Evolutionary conservation across 257 asterid genomes (phyloP).

Genomic region (Gardenia jasminoides): DNA sequence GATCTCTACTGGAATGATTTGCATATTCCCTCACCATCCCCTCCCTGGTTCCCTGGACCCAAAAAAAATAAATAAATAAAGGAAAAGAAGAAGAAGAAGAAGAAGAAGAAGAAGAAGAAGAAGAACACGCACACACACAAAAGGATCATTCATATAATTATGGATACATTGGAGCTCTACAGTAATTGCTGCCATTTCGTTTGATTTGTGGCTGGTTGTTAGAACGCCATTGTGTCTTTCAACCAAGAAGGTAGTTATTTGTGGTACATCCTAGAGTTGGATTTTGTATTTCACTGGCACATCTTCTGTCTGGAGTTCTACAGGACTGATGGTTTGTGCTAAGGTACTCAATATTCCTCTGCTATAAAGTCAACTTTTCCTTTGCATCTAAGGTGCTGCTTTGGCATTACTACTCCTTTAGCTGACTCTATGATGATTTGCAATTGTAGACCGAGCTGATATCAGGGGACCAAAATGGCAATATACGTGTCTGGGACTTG

Average conservation of each 20-base stretch:
- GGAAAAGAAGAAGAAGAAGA: too few relatives aligned
- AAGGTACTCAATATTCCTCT: background rate
- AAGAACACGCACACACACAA: background rate
- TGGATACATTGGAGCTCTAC: background rate
- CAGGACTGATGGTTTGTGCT: background rate
- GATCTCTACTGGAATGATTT: background rate
- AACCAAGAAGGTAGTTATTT: background rate
- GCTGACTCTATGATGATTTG: conserved; percentile 5
- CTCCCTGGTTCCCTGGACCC: background rate
- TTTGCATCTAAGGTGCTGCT: background rate
- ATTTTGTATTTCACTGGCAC: background rate
- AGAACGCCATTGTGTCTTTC: background rate
- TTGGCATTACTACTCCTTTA: background rate
- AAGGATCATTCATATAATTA: background rate
- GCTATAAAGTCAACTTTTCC: background rate
- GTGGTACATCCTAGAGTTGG: background rate
- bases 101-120: too few relatives aligned
- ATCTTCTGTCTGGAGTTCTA: background rate
- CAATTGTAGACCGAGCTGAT: conserved; percentile 79
- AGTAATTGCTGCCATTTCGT: background rate
- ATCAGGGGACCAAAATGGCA: conserved; percentile 99
- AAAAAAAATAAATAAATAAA: too few relatives aligned
- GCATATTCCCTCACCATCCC: background rate
- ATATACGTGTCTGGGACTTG: conserved; percentile 98
- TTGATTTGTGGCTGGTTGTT: background rate